A percentile compares a stretch with the other conserved stretches of the same genome.
phyloP scores from a whole-genome alignment of 2,329 filamentous ascomycete genomes.

The Exophiala spinifera region DNA sequence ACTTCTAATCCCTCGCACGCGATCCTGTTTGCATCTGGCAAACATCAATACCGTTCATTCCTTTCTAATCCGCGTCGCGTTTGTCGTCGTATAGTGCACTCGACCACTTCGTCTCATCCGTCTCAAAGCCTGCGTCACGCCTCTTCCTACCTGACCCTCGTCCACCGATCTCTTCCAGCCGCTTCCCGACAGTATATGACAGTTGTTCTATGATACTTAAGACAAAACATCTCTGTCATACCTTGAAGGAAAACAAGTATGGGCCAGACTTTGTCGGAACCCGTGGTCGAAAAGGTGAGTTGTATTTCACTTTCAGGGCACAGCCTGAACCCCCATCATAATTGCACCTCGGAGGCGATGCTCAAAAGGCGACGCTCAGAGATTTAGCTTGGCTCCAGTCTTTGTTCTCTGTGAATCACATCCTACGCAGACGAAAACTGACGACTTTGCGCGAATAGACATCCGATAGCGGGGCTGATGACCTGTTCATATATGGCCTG shows the following conservation, averaged over 20 bases:
- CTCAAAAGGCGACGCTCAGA: too few relatives aligned
- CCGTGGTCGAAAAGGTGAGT: conserved; percentile 94
- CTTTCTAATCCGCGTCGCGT: conserved; percentile 29
- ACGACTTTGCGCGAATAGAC: conserved; percentile 51
- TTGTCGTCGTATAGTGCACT: conserved; percentile 8
- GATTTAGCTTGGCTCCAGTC: too few relatives aligned
- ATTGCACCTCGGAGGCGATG: too few relatives aligned
- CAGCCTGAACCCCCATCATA: neutral
- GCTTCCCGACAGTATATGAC: conserved; percentile 24
- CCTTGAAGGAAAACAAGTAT: conserved; percentile 53
- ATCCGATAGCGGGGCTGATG: conserved; percentile 88
- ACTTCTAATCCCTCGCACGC: conserved; percentile 17
- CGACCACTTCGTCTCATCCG: conserved; percentile 8
- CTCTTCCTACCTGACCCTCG: conserved; percentile 28
- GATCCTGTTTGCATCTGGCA: conserved; percentile 24
- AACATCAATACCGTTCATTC: conserved; percentile 30
- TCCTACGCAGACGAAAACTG: neutral
- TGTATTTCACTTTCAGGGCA: neutral
- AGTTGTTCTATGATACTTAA: conserved; percentile 17
- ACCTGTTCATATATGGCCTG: conserved; percentile 85
- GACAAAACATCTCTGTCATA: conserved; percentile 8
- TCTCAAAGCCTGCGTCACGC: conserved; percentile 12
- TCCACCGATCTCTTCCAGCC: conserved; percentile 17
- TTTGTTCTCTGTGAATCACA: too few relatives aligned
- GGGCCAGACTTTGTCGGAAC: conserved; percentile 99